Base-by-base conservation (phyloP, 148 eudicot genomes). In the Cornus florida region DNA sequence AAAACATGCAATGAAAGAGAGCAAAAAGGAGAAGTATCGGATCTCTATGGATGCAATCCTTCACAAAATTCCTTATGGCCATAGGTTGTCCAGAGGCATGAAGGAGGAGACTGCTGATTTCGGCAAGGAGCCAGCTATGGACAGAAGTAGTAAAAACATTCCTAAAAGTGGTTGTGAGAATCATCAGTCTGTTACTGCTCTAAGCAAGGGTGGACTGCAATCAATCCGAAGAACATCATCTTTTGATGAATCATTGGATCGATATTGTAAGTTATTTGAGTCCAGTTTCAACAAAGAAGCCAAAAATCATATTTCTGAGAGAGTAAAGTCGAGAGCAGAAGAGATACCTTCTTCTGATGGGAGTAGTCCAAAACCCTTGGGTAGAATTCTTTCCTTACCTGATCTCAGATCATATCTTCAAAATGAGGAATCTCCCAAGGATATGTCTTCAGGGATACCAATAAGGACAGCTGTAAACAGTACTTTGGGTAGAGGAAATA, bases 61-160 rank as follows among this genome's bases (percentile, higher is more conserved):
- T 80, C 95, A 95, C 70, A 96, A 90, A 80, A 82, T 96, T 68
- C 98, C 97, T 46, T 88, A 85, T 72, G 98, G 95, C 10, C 81
- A 75, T 16, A 90, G 82, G n/a, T 76, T 76, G 32, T 76, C 86
- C 1, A 86, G 89, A 48, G 85, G 77, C 14, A 75, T 13, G 3
- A 79, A 69, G 31, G 88, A 82, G 57, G 72, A 70, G 35, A 11
- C 10, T 6, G 23, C 57, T 33, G 75, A 38, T 71, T 22, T 35
- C 5, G 2, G 20, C 65, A 74, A 74, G 53, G 79, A 77, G 56
- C 59, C 75, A 81, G 10, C 23, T 35, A 46, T 7, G 64, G 32
- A 3, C 7, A 75, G 38, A 66, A 33, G 11, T 66, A 20, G 35
- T 57, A 81, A 78, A 48, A 53, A 56, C 67, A 81, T 67, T 71